Evolutionary conservation across 2,329 filamentous ascomycete species (phyloP), one percentile per base, ranked within the genome.

Genomic region (Talaromyces sp.): DNA sequence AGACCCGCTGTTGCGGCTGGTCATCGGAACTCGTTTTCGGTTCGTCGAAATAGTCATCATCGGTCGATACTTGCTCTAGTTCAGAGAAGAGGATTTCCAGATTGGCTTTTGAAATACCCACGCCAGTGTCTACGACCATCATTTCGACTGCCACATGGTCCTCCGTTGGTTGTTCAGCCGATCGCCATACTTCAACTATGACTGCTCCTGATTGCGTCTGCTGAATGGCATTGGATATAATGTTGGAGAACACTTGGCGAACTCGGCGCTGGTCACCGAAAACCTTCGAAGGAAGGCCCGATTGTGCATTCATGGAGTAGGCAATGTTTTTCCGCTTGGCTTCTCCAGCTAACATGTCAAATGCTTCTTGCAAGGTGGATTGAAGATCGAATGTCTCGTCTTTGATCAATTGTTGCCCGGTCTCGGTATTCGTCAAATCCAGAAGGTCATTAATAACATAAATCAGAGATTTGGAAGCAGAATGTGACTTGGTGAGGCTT

Each of bases 371-470:
- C 2, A 96, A 79, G 1, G 89, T 93, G 0, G 77, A 75, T 14
- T 77, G 75, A 3, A 96, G 77, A 64, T 95, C 85, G 45, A 96
- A 91, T 0, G 86, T 74, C 65, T 96, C 91, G 51, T 92, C 87
- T 62, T 91, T 93, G 65, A 93, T 82, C 3, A 96, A 74, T 1
- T 86, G 82, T 43, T 87, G 86, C 0, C 91, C 91, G 68, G 92
- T 88, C 68, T 96, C 91, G 0, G 89, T 88, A 66, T 95, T 94
- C 1, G 92, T 96, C 27, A 96, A 77, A 66, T 96, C 91, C 0
- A 96, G 78, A 1, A 96, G 78, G 68, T 96, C 91, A 60, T 96
- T 96, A 74, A 96, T 96, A 9, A 96, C 91, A 67, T 95, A 96
- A 4, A 96, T 93, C 22, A 96, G 76, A 0, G 91, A 95, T 66